phyloP scores from a whole-genome alignment of 2,329 filamentous ascomycete genomes.

The Trichoderma sp. region DNA sequence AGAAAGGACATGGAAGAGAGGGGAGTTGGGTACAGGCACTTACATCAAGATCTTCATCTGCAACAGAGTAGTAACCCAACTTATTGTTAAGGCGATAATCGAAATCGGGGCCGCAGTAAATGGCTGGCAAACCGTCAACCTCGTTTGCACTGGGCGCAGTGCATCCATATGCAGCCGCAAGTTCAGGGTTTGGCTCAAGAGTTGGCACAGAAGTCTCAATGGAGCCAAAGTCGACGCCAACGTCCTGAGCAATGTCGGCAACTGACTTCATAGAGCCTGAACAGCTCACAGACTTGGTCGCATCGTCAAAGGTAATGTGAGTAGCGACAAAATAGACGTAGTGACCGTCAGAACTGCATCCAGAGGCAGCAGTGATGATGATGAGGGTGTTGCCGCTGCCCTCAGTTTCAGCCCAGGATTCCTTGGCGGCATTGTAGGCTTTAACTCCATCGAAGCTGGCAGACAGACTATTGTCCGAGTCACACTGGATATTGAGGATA shows the following conservation, averaged over 20 bases:
- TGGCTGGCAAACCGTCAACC: background rate
- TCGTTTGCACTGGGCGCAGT: background rate
- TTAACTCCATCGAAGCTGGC: background rate
- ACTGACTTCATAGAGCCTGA: background rate
- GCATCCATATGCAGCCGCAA: background rate
- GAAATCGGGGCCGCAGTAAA: constrained; percentile 2
- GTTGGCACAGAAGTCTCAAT: background rate
- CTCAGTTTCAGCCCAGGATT: background rate
- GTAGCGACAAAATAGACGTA: constrained; percentile 4
- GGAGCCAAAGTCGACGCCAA: background rate
- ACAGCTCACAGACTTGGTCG: background rate
- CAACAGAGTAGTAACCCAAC: background rate
- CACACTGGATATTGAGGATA: background rate
- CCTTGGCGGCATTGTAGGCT: background rate
- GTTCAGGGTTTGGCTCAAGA: background rate
- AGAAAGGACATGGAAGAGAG: background rate
- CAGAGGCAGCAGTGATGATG: background rate
- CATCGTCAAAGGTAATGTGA: background rate
- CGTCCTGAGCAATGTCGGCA: background rate
- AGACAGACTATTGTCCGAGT: background rate
- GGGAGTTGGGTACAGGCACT: too few relatives aligned
- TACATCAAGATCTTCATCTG: background rate
- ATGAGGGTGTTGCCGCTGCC: background rate
- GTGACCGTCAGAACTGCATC: background rate
- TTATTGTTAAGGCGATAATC: background rate